A percentile compares a stretch with the other conserved stretches of the same genome.
Evolutionary conservation across 805 yeast genomes (phyloP).

Genomic region (Millerozyma acaciae): DNA sequence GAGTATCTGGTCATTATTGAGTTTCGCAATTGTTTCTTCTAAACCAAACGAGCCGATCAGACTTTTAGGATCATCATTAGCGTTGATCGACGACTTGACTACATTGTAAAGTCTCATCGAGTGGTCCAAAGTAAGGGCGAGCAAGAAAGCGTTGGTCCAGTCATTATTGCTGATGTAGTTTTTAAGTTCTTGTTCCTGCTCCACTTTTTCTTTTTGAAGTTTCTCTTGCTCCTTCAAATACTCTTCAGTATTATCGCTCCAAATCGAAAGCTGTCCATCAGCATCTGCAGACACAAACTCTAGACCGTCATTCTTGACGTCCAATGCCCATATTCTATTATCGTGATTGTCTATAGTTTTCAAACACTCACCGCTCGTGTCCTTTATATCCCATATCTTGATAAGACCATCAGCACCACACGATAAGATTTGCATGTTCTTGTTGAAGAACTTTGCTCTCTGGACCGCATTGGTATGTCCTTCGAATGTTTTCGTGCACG

Average conservation of each 20-base stretch:
- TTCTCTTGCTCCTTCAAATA: slow-evolving; percentile 50
- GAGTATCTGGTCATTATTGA: slow-evolving; percentile 58
- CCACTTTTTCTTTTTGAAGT: slow-evolving; percentile 52
- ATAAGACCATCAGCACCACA: slow-evolving; percentile 90
- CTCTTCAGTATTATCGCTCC: slow-evolving; percentile 87
- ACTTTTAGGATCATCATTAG: slow-evolving; percentile 47
- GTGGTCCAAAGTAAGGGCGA: slow-evolving; percentile 84
- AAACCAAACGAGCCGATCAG: slow-evolving; percentile 54
- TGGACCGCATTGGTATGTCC: slow-evolving; percentile 94
- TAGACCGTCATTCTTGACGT: slow-evolving; percentile 60
- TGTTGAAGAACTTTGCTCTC: slow-evolving; percentile 66
- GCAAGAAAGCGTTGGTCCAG: slow-evolving; percentile 83
- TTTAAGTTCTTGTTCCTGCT: slow-evolving; percentile 82
- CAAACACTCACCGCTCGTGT: slow-evolving; percentile 63
- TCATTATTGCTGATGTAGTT: slow-evolving; percentile 69
- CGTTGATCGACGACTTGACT: slow-evolving; percentile 54
- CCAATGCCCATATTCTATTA: slow-evolving; percentile 91
- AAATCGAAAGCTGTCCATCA: slow-evolving; percentile 83
- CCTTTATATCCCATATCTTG: slow-evolving; percentile 79
- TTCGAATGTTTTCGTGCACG: slow-evolving; percentile 79
- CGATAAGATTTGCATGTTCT: slow-evolving; percentile 63
- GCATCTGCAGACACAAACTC: slow-evolving; percentile 86
- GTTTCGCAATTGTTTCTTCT: slow-evolving; percentile 56
- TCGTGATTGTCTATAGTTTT: slow-evolving; percentile 87
- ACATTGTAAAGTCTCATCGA: slow-evolving; percentile 86